Conservation (phyloP, 805 yeast genomes). For the Wickerhamiella qilinensis region DNA sequence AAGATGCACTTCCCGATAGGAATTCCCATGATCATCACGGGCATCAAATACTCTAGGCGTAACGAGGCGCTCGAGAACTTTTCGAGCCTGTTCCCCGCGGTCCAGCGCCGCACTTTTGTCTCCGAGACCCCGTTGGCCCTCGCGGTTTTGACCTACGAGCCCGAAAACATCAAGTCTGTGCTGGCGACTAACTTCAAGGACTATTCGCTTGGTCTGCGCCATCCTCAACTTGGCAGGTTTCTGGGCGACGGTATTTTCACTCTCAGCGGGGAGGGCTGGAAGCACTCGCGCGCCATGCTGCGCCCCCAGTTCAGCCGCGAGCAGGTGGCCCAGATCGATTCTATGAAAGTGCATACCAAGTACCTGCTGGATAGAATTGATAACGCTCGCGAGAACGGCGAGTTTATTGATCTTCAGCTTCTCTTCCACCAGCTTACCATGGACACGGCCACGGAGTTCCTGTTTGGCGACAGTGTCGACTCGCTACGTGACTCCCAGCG, state of each 20-base stretch:
- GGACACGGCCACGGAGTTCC: conserved; percentile 23
- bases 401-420: conserved; percentile 17
- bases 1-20: background rate
- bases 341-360: conserved; percentile 9
- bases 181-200: conserved; percentile 21
- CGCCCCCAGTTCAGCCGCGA: conserved; percentile 16
- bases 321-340: conserved; percentile 7
- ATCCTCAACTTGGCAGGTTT: conserved; percentile 13
- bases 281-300: conserved; percentile 20
- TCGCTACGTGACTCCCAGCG: conserved; percentile 10
- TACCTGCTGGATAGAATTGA: conserved; percentile 8
- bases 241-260: conserved; percentile 23
- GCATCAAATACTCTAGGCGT: background rate
- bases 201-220: conserved; percentile 17
- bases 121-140: too few species aligned
- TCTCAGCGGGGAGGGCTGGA: conserved; percentile 21
- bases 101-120: too few species aligned
- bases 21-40: background rate
- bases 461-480: conserved; percentile 20
- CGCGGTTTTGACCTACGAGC: conserved; percentile 17
- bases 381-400: background rate
- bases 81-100: background rate
- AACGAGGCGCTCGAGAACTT: background rate
- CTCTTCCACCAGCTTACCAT: conserved; percentile 19
- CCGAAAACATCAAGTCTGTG: conserved; percentile 20